A percentile compares a stretch with the other conserved stretches of the same genome.
Evolutionary conservation across 1,284 basidiomycete genomes (phyloP).

Genomic region (Pseudozyma thailandica): DNA sequence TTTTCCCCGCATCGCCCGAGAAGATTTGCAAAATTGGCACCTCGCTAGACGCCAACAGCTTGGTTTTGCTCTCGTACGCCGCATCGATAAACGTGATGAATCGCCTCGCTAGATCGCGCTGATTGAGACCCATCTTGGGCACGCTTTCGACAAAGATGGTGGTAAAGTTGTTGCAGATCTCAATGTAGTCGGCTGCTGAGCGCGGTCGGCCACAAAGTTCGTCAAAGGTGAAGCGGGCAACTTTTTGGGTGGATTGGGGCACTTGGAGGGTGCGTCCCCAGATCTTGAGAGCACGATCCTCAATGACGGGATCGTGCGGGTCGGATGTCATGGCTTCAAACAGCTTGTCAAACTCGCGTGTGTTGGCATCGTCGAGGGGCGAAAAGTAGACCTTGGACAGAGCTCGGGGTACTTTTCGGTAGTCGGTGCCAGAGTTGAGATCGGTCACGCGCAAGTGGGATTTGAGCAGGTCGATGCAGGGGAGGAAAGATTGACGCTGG

Average conservation of each 20-base stretch:
- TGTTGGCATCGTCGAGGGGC: conserved; percentile 78
- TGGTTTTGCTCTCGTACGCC: conserved; percentile 68
- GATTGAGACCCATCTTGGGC: conserved; percentile 83
- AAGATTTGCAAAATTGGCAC: conserved; percentile 66
- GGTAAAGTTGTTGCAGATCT: conserved; percentile 86
- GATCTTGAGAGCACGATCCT: conserved; percentile 77
- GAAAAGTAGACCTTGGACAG: conserved; percentile 91
- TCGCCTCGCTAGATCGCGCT: conserved; percentile 86
- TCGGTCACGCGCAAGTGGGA: conserved; percentile 85
- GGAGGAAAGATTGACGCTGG: conserved; percentile 93
- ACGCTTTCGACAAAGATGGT: conserved; percentile 90
- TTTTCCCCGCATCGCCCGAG: conserved; percentile 41
- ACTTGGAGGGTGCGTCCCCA: conserved; percentile 88
- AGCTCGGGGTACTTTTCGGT: conserved; percentile 55
- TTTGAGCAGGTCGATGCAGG: conserved; percentile 93
- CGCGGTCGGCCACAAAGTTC: conserved; percentile 89
- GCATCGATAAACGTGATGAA: conserved; percentile 99
- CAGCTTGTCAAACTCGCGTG: conserved; percentile 80
- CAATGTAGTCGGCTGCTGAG: conserved; percentile 94
- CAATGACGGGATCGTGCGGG: conserved; percentile 73
- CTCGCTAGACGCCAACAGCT: conserved; percentile 56
- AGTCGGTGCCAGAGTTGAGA: conserved; percentile 92
- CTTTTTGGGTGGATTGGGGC: conserved; percentile 72
- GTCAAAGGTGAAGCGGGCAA: conserved; percentile 87
- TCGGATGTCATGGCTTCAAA: conserved; percentile 78